Evolutionary conservation across 495 filamentous ascomycete genomes (phyloP).

Genomic region (Melanomma pulvis-pyrius): DNA sequence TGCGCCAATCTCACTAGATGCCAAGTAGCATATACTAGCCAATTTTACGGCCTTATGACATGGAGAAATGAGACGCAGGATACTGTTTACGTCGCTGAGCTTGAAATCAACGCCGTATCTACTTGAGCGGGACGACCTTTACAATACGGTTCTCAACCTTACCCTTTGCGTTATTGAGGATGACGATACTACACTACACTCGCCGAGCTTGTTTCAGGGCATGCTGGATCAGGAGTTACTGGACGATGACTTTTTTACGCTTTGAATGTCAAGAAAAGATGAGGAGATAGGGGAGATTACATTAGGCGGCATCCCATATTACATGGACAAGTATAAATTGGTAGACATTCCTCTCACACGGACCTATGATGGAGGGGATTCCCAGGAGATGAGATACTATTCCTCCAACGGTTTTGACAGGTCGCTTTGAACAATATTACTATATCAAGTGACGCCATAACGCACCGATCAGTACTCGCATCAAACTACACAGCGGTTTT

Average conservation of each 20-base stretch:
- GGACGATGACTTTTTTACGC: constrained; percentile 10
- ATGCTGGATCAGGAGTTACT: constrained; percentile 16
- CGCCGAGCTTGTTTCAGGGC: constrained; percentile 17
- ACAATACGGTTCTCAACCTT: constrained; percentile 15
- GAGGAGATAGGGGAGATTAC: constrained; percentile 13
- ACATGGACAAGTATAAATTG: not conserved
- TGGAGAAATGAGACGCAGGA: constrained; percentile 5
- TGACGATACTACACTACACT: constrained; percentile 2
- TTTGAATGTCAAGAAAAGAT: constrained; percentile 4
- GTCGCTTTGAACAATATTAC: constrained; percentile 7
- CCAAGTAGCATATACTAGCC: constrained; percentile 2
- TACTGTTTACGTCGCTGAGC: constrained; percentile 5
- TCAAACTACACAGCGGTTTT: constrained; percentile 4
- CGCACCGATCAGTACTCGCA: not conserved
- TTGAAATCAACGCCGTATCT: constrained; percentile 12
- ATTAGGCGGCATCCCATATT: constrained; percentile 11
- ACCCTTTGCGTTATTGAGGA: constrained; percentile 6
- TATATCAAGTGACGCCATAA: not conserved
- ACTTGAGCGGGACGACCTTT: not conserved
- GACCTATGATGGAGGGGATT: constrained; percentile 1
- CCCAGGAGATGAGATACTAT: not conserved
- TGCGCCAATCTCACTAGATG: constrained; percentile 10
- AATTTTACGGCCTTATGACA: not conserved
- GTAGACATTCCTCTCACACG: constrained; percentile 20
- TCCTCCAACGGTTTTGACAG: constrained; percentile 10